Conservation (phyloP, 2,329 filamentous ascomycete genomes). For the Nigrospora osmanthi region DNA sequence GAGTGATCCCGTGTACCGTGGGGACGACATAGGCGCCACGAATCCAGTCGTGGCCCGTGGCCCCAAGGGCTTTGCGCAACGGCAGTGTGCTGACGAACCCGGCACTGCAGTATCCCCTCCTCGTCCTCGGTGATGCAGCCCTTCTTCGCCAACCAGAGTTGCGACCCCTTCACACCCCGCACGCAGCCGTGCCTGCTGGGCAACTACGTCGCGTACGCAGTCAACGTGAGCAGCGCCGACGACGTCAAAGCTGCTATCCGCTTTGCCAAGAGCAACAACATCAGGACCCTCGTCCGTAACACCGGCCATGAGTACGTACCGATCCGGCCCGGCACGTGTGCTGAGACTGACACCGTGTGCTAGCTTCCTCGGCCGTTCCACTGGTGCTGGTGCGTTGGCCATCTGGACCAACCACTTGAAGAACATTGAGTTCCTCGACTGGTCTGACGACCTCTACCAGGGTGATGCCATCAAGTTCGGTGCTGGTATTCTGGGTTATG, state of each 20-base stretch:
- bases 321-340: conserved; percentile 33
- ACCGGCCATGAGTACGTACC: conserved; percentile 31
- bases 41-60: no score
- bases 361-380: conserved; percentile 24
- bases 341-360: conserved; percentile 34
- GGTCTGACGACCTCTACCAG: conserved; percentile 10
- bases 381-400: conserved; percentile 19
- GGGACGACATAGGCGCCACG: conserved; percentile 2
- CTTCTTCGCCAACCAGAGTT: conserved; percentile 19
- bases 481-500: conserved; percentile 16
- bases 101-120: conserved; percentile 11
- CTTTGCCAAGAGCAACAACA: conserved; percentile 24
- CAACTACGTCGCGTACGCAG: conserved; percentile 22
- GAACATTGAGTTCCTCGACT: conserved; percentile 13
- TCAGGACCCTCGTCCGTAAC: conserved; percentile 34
- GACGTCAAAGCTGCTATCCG: conserved; percentile 12
- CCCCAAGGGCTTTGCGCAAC: no score
- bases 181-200: conserved; percentile 33
- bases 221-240: conserved; percentile 9
- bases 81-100: no score
- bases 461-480: conserved; percentile 20
- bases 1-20: conserved; percentile 5
- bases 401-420: conserved; percentile 24
- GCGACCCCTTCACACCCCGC: conserved; percentile 30
- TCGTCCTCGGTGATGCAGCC: conserved; percentile 22